Evolutionary conservation across 1,284 basidiomycete species (phyloP).

Genomic region (Neotropicomus parvogracilis): DNA sequence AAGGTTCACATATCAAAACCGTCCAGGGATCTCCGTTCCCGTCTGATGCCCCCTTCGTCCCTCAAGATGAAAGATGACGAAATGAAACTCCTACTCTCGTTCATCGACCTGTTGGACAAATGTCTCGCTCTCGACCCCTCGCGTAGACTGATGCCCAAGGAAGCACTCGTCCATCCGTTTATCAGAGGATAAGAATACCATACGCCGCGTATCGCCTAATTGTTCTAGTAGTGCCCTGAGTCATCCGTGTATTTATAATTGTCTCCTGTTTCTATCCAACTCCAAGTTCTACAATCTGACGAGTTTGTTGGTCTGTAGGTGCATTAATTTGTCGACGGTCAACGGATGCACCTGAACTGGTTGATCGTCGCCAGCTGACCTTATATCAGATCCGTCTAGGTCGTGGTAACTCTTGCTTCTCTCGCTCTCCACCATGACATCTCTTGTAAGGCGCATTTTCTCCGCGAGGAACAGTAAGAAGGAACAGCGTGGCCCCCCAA

Average conservation of each 20-base stretch:
- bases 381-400: too few relatives aligned
- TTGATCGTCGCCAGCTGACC: too few relatives aligned
- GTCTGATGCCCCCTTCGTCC: conserved; percentile 77
- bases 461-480: conserved; percentile 13
- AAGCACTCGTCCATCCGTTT: conserved; percentile 87
- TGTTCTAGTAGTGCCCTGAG: conserved; percentile 17
- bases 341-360: too few relatives aligned
- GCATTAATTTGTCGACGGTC: too few relatives aligned
- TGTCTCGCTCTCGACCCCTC: conserved; percentile 89
- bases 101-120: conserved; percentile 90
- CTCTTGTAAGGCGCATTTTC: conserved; percentile 16
- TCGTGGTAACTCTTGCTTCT: neutral
- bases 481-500: conserved; percentile 1
- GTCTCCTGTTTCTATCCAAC: conserved; percentile 4
- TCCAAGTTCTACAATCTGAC: conserved; percentile 14
- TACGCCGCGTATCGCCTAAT: conserved; percentile 11
- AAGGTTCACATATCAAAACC: conserved; percentile 86
- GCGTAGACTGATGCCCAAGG: conserved; percentile 81
- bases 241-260: conserved; percentile 31
- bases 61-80: conserved; percentile 87
- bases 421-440: conserved; percentile 15
- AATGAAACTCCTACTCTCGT: conserved; percentile 74
- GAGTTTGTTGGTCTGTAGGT: neutral
- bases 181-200: conserved; percentile 55
- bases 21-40: conserved; percentile 72